Base-by-base conservation (phyloP, 192 early-diverging fungal genomes). In the Mortierella hygrophila region DNA sequence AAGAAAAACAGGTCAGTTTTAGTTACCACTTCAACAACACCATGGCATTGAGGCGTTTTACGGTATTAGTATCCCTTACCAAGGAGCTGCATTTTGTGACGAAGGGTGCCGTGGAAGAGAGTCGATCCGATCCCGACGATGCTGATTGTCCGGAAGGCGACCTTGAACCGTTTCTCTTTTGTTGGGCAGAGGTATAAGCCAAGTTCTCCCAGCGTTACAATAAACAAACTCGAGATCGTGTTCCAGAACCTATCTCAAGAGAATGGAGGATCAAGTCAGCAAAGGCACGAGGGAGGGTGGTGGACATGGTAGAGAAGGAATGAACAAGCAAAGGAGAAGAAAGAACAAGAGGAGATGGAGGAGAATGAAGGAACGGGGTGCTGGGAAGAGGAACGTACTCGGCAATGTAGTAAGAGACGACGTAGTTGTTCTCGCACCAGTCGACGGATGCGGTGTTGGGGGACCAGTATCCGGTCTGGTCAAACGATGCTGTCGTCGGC, bases 91-190 rank as follows among this genome's bases (percentile, higher is more conserved):
- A 92, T 93, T 41, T 89, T 85, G 87, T 93, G 93, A 57, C 89
- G 91, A 26, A 97, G 90, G 0, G 96, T 95, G 42, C 92, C 94
- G 82, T 96, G 96, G 90, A 96, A 96, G 49, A 95, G 87, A 47
- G 92, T 93, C 71, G 93, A 94, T 4, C 96, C 96, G 20, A 95
- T 81, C 13, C 96, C 96, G 26, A 97, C 93, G 0, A 95, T 75
- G 13, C 92, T 90, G 68, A 97, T 91, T 0, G 92, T 89, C 13
- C 90, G 85, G 69, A 91, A 93, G 0, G 91, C 87, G 8, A 93
- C 70, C 49, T 90, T 91, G 72, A 92, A 91, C 37, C 92, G 88
- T 18, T 77, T 76, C 21, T 70, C 72, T 74, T 92, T 72, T 32
- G 79, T 85, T 5, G 92, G 90, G 35, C 89, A 89, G 41, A 91